Evolutionary conservation across 257 asterid species (phyloP).

Genomic region (Ocimum tenuiflorum): DNA sequence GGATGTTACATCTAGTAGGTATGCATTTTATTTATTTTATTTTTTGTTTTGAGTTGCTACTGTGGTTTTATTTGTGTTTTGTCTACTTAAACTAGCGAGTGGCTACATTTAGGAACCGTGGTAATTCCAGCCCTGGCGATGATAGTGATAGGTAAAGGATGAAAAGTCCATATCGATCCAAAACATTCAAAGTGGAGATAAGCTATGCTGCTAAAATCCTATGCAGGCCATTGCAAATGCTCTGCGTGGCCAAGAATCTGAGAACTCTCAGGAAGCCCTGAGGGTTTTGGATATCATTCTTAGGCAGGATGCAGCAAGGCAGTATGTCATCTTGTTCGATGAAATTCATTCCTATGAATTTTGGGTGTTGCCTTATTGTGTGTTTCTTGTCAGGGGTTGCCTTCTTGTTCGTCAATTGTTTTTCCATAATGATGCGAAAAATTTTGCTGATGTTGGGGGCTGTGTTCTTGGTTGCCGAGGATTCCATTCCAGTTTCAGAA

Average conservation of each 20-base stretch:
- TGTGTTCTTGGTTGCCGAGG: too few relatives aligned
- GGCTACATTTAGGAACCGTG: conserved; percentile 48
- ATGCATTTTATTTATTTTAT: neutral
- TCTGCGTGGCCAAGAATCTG: conserved; percentile 79
- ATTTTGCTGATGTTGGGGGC: conserved; percentile 74
- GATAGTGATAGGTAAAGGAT: conserved; percentile 54
- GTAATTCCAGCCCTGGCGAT: conserved; percentile 53
- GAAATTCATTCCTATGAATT: neutral
- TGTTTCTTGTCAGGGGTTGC: conserved; percentile 56
- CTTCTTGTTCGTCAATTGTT: conserved; percentile 74
- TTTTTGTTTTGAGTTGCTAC: neutral
- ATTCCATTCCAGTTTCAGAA: conserved; percentile 79
- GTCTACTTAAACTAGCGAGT: neutral
- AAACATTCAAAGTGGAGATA: conserved; percentile 72
- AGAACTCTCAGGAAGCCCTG: conserved; percentile 72
- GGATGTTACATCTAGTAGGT: conserved; percentile 63
- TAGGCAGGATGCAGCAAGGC: conserved; percentile 89
- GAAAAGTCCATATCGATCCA: conserved; percentile 57
- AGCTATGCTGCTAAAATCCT: conserved; percentile 77
- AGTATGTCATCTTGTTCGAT: conserved; percentile 41
- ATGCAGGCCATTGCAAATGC: conserved; percentile 79
- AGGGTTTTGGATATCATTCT: conserved; percentile 75
- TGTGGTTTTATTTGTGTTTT: neutral
- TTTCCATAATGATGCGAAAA: conserved; percentile 59
- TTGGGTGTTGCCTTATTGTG: neutral